These are phyloP conservation scores for Phyllosticta citribraziliensis DNA, from an alignment of 2,329 filamentous ascomycete species.

Conservation along the genomic window DNA sequence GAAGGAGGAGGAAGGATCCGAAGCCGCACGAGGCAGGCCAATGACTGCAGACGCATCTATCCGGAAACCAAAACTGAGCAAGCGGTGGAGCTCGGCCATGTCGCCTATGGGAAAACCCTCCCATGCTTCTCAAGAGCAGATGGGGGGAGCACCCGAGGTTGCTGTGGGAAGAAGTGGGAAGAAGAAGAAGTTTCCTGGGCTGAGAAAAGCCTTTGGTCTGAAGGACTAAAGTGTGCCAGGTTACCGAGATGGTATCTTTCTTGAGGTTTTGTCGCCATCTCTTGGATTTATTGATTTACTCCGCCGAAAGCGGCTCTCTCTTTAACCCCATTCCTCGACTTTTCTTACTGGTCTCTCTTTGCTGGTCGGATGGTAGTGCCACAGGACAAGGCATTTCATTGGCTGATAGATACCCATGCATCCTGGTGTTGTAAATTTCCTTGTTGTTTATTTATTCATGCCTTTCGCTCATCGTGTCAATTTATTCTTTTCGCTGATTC, in stretches of 20 bases:
- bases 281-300: not conserved
- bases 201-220: constrained; percentile 57
- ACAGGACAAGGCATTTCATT: not conserved
- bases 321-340: not conserved
- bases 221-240: constrained; percentile 33
- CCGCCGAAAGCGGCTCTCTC: not conserved
- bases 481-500: too few species aligned
- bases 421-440: not conserved
- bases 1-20: constrained; percentile 15
- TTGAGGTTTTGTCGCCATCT: not conserved
- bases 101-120: not conserved
- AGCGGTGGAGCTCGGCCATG: constrained; percentile 14
- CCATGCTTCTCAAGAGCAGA: not conserved
- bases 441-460: not conserved
- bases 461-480: too few species aligned
- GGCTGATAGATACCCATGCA: not conserved
- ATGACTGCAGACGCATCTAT: constrained; percentile 24
- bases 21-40: constrained; percentile 14
- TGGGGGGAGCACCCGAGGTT: constrained; percentile 17
- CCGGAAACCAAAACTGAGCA: constrained; percentile 12
- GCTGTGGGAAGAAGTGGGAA: constrained; percentile 29
- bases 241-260: not conserved
- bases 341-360: not conserved
- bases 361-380: not conserved
- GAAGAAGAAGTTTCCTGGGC: constrained; percentile 58